phyloP scores from a whole-genome alignment of 305 asterid species.

The Striga hermonthica region DNA sequence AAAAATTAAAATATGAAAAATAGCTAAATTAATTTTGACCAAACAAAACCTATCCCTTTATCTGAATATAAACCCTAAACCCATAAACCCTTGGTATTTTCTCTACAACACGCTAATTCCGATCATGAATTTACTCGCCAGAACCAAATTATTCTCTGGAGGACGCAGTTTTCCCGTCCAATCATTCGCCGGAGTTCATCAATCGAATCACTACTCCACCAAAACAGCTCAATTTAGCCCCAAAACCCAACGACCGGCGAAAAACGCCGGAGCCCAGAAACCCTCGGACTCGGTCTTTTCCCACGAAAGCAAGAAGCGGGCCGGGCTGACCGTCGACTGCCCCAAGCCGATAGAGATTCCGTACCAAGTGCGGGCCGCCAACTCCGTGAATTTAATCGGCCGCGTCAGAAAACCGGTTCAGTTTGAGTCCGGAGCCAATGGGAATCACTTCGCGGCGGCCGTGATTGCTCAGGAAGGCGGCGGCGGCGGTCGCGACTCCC shows the following conservation, averaged over 20 bases:
- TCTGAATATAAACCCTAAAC: conserved; percentile 27
- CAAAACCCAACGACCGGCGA: conserved; percentile 28
- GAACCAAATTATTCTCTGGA: conserved; percentile 36
- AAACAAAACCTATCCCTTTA: conserved; percentile 3
- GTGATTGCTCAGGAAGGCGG: conserved; percentile 41
- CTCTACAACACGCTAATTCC: not conserved
- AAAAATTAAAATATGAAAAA: not conserved
- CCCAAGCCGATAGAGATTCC: conserved; percentile 71
- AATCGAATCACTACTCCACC: conserved; percentile 41
- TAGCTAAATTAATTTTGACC: not conserved
- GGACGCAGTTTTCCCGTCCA: conserved; percentile 31
- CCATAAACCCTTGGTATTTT: not conserved
- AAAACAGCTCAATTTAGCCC: conserved; percentile 24
- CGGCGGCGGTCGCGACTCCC: conserved; percentile 4
- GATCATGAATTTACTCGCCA: conserved; percentile 51
- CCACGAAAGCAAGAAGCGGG: conserved; percentile 32
- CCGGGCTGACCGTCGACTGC: conserved; percentile 33
- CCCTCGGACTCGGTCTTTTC: conserved; percentile 32
- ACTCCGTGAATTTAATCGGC: conserved; percentile 65
- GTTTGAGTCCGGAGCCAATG: conserved; percentile 43
- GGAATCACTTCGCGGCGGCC: conserved; percentile 48
- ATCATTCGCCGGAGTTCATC: conserved; percentile 33
- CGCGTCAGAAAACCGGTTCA: conserved; percentile 47
- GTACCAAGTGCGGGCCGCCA: conserved; percentile 61
- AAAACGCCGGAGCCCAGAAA: conserved; percentile 27